Evolutionary conservation across 306 rosid species (phyloP).

Genomic region (Erythrophleum fordii): DNA sequence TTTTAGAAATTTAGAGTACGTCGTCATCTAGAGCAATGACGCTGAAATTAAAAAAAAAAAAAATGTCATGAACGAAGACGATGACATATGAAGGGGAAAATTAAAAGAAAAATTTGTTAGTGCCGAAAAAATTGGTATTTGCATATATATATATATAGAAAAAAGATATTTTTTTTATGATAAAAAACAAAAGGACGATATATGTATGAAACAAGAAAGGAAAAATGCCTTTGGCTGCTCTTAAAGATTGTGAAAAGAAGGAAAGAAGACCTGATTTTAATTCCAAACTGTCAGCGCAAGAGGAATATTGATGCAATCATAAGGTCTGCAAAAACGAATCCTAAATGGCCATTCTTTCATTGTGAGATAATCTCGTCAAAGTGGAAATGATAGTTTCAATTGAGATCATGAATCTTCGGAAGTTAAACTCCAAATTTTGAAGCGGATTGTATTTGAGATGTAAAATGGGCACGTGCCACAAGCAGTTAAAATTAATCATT

Average conservation of each 20-base stretch:
- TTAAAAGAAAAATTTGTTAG: neutral
- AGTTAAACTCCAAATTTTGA: neutral
- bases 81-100: too few species aligned
- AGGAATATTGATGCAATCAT: neutral
- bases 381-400: neutral
- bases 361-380: neutral
- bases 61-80: too few species aligned
- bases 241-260: too few species aligned
- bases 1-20: too few species aligned
- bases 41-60: too few species aligned
- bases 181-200: too few species aligned
- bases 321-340: neutral
- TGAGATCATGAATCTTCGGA: neutral
- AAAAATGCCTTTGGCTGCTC: too few species aligned
- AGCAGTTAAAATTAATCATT: neutral
- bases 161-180: too few species aligned
- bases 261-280: too few species aligned
- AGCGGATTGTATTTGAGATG: neutral
- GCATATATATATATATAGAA: neutral
- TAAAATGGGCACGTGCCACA: neutral
- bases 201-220: too few species aligned
- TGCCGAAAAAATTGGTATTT: neutral
- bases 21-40: too few species aligned
- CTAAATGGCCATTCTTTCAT: neutral
- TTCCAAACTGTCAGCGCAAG: neutral